These are phyloP conservation scores for Mucor piriformis DNA, from an alignment of 371 early-diverging fungal species.

Conservation along the genomic window DNA sequence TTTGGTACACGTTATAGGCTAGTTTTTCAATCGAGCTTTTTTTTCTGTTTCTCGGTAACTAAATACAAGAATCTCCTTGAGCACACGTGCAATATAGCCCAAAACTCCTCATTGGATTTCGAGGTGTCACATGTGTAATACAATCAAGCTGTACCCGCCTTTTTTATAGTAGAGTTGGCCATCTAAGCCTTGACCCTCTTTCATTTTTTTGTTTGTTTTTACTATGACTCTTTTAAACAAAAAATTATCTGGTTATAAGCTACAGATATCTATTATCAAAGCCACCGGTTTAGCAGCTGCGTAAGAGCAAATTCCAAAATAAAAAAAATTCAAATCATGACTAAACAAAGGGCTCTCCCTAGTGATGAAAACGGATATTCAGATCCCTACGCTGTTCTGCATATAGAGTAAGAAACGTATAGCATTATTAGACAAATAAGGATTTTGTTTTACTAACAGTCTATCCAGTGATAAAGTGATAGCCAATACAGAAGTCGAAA, in stretches of 20 bases:
- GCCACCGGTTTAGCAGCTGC: conserved; percentile 32
- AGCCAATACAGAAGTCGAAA: conserved; percentile 64
- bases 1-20: too few relatives aligned
- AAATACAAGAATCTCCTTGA: not conserved
- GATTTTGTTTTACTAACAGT: not conserved
- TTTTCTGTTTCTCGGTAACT: not conserved
- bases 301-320: conserved; percentile 15
- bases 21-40: not conserved
- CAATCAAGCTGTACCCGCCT: not conserved
- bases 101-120: too few relatives aligned
- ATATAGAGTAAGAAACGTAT: conserved; percentile 30
- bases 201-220: not conserved
- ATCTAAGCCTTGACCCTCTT: not conserved
- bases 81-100: too few relatives aligned
- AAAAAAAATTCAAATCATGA: not conserved
- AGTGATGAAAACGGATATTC: conserved; percentile 64
- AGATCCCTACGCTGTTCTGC: conserved; percentile 60
- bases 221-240: not conserved
- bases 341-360: not conserved
- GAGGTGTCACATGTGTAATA: not conserved
- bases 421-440: not conserved
- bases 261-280: conserved; percentile 29
- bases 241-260: conserved; percentile 1
- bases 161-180: not conserved
- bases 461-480: conserved; percentile 51